These are phyloP conservation scores for Allium sativum DNA, from an alignment of 106 monocot species.

Conservation along the genomic window DNA sequence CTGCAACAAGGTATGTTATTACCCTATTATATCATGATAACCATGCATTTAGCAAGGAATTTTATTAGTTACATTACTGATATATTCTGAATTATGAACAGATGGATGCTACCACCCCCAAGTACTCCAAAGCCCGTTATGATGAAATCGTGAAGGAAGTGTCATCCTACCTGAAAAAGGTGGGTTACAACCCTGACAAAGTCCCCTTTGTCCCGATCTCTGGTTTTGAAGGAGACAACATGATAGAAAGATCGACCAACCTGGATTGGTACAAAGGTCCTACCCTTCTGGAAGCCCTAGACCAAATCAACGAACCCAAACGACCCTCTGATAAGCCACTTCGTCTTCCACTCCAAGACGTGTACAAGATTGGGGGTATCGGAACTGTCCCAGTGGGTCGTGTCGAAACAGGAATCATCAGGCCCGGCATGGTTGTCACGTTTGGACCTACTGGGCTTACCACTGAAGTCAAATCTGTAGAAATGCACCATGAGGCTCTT, in stretches of 20 bases:
- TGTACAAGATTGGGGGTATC: constrained; percentile 67
- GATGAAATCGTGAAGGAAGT: constrained; percentile 71
- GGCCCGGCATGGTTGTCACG: constrained; percentile 48
- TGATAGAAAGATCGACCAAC: constrained; percentile 57
- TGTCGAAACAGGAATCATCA: constrained; percentile 24
- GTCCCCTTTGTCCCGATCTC: constrained; percentile 46
- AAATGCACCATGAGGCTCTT: constrained; percentile 63
- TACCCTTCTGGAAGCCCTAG: constrained; percentile 48
- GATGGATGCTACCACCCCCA: constrained; percentile 64
- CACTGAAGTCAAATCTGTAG: constrained; percentile 59
- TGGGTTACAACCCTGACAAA: constrained; percentile 52
- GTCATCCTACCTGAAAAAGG: constrained; percentile 59
- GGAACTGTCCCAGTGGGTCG: constrained; percentile 42
- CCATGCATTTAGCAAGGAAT: constrained; percentile 23
- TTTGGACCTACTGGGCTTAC: constrained; percentile 43
- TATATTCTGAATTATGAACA: constrained; percentile 31
- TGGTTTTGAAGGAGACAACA: constrained; percentile 44
- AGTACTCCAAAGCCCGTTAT: constrained; percentile 44
- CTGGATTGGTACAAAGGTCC: constrained; percentile 77
- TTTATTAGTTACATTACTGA: constrained; percentile 45
- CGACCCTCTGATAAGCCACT: constrained; percentile 40
- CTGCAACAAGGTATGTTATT: constrained; percentile 10
- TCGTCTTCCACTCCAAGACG: constrained; percentile 53
- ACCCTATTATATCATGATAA: constrained; percentile 42
- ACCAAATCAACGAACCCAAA: constrained; percentile 46